Evolutionary conservation across 1,284 basidiomycete species (phyloP).

Genomic region (Jaminaea rosea): DNA sequence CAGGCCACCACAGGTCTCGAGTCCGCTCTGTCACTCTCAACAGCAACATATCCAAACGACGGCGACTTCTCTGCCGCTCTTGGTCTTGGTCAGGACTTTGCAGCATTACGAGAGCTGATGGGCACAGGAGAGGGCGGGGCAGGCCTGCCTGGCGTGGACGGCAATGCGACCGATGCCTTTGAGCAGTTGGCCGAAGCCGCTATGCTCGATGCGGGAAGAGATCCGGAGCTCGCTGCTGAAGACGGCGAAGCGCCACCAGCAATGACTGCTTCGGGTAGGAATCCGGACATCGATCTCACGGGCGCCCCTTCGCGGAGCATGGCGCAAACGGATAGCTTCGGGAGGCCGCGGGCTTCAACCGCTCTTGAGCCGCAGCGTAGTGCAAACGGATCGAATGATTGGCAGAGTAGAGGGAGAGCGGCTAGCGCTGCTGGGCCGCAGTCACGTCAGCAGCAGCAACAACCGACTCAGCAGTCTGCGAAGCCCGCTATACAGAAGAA

Average conservation of each 20-base stretch:
- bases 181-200: constrained; percentile 36
- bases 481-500: not conserved
- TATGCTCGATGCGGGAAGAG: constrained; percentile 9
- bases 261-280: not conserved
- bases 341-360: not conserved
- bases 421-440: not conserved
- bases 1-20: constrained; percentile 6
- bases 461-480: not conserved
- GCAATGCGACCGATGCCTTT: constrained; percentile 24
- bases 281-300: not conserved
- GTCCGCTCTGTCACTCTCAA: not conserved
- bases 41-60: constrained; percentile 5
- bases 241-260: not conserved
- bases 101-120: constrained; percentile 22
- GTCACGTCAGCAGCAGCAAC: not conserved
- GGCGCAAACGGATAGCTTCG: not conserved
- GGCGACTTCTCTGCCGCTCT: constrained; percentile 21
- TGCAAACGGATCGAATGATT: too few species aligned
- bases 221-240: not conserved
- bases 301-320: not conserved
- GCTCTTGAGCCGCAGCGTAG: too few species aligned
- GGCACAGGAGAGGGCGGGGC: constrained; percentile 10
- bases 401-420: too few species aligned
- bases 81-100: constrained; percentile 24
- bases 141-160: too few species aligned